phyloP scores from a whole-genome alignment of 2,329 filamentous ascomycete genomes.

The Penicillium freii region DNA sequence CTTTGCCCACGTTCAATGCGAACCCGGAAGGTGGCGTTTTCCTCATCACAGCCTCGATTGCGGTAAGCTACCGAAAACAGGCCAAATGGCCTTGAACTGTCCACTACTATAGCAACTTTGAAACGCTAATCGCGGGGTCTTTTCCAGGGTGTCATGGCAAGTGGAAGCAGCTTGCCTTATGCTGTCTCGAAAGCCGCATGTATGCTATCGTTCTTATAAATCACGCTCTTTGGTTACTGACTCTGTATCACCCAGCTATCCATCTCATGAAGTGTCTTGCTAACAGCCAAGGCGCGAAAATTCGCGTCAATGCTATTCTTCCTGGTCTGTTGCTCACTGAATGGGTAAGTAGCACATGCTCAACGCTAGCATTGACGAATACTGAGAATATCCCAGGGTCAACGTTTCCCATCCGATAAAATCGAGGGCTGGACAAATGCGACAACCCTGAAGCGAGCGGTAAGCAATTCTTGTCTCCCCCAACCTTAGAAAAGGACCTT shows the following conservation, averaged over 20 bases:
- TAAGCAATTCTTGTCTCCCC: constrained; percentile 30
- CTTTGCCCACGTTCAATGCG: constrained; percentile 57
- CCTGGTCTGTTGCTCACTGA: constrained; percentile 67
- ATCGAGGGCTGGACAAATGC: constrained; percentile 55
- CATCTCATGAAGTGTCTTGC: constrained; percentile 67
- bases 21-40: constrained; percentile 64
- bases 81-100: constrained; percentile 17
- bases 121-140: not conserved
- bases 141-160: constrained; percentile 48
- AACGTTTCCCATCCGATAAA: constrained; percentile 57
- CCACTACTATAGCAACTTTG: not conserved
- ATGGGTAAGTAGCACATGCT: constrained; percentile 50
- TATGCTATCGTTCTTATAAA: constrained; percentile 21
- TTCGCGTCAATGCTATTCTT: constrained; percentile 63
- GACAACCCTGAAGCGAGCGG: constrained; percentile 60
- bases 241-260: constrained; percentile 43
- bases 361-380: not conserved
- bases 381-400: constrained; percentile 43
- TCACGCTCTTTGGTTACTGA: not conserved
- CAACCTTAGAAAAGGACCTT: not conserved
- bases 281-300: constrained; percentile 59
- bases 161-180: constrained; percentile 66
- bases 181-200: constrained; percentile 74
- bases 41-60: constrained; percentile 62
- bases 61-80: constrained; percentile 41